These are phyloP conservation scores for Aspergillus hiratsukae DNA, from an alignment of 2,329 filamentous ascomycete species.

Conservation along the genomic window DNA sequence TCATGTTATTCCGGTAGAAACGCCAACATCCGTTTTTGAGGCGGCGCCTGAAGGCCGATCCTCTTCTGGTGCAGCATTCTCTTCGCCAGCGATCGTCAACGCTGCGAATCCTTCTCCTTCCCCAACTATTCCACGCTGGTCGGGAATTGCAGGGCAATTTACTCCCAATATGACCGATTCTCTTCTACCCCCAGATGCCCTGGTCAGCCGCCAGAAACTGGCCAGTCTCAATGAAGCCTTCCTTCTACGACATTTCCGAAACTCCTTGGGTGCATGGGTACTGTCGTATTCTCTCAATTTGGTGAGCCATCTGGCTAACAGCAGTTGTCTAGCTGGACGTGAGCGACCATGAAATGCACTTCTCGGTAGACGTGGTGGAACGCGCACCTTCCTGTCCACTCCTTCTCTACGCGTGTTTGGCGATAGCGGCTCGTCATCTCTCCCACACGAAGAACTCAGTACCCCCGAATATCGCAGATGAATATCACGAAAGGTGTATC, in stretches of 20 bases:
- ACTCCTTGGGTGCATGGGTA: constrained; percentile 30
- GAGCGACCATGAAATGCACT: constrained; percentile 28
- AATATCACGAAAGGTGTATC: constrained; percentile 33
- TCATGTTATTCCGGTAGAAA: constrained; percentile 22
- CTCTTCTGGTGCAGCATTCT: constrained; percentile 21
- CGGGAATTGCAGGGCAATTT: constrained; percentile 10
- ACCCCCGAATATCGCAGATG: constrained; percentile 26
- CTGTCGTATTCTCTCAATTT: constrained; percentile 1
- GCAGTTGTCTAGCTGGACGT: constrained; percentile 25
- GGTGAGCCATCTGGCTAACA: constrained; percentile 7
- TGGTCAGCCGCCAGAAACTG: constrained; percentile 22
- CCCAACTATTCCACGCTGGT: constrained; percentile 1
- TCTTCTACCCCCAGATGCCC: constrained; percentile 14
- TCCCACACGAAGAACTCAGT: constrained; percentile 28
- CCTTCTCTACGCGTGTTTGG: constrained; percentile 30
- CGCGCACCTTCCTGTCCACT: constrained; percentile 27
- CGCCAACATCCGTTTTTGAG: constrained; percentile 14
- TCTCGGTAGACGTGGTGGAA: constrained; percentile 28
- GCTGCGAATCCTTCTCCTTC: constrained; percentile 10
- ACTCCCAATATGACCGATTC: constrained; percentile 16
- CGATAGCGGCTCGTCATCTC: constrained; percentile 31
- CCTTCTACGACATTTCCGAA: constrained; percentile 31
- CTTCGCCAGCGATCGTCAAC: constrained; percentile 12
- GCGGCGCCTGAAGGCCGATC: constrained; percentile 22
- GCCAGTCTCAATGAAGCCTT: constrained; percentile 29